Conservation (phyloP, 2,329 filamentous ascomycete genomes). For the Gaeumannomyces tritici region DNA sequence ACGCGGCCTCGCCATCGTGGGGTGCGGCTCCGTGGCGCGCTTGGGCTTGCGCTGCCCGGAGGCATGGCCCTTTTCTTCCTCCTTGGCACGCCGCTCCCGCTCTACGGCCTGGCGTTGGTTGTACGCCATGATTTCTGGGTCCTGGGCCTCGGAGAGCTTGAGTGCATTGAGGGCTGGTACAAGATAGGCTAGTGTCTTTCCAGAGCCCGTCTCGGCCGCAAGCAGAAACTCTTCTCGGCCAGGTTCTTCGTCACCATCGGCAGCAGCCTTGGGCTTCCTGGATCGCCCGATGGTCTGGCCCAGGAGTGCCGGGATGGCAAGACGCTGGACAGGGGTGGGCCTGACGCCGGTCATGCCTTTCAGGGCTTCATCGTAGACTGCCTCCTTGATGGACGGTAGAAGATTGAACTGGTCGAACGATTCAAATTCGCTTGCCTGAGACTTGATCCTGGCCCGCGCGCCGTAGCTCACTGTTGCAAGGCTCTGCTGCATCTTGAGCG, state of each 20-base stretch:
- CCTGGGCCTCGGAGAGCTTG: slow-evolving; percentile 62
- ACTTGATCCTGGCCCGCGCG: slow-evolving; percentile 42
- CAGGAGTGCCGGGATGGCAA: slow-evolving; percentile 78
- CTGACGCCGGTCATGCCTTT: slow-evolving; percentile 63
- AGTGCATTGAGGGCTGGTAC: slow-evolving; percentile 76
- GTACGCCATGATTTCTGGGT: slow-evolving; percentile 48
- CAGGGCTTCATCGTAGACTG: slow-evolving; percentile 64
- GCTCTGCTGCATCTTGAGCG: slow-evolving; percentile 86
- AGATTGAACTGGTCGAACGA: slow-evolving; percentile 76
- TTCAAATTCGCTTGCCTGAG: slow-evolving; percentile 55
- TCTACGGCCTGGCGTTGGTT: slow-evolving; percentile 45
- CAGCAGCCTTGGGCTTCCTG: slow-evolving; percentile 15
- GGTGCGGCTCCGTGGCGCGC: slow-evolving; percentile 52
- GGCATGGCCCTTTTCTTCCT: slow-evolving; percentile 12
- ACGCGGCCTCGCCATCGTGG: slow-evolving; percentile 67
- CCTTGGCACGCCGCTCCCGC: slow-evolving; percentile 37
- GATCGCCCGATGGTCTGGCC: slow-evolving; percentile 34
- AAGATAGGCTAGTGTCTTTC: slow-evolving; percentile 91
- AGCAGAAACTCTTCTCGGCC: slow-evolving; percentile 58
- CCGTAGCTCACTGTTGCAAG: slow-evolving; percentile 70
- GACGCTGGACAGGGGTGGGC: slow-evolving; percentile 81
- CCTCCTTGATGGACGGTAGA: slow-evolving; percentile 59
- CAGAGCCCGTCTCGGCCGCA: slow-evolving; percentile 92
- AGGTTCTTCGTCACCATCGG: not conserved
- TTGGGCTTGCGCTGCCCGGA: slow-evolving; percentile 32